These are phyloP conservation scores for Salix dunnii DNA, from an alignment of 345 rosid genomes.

Conservation along the genomic window DNA sequence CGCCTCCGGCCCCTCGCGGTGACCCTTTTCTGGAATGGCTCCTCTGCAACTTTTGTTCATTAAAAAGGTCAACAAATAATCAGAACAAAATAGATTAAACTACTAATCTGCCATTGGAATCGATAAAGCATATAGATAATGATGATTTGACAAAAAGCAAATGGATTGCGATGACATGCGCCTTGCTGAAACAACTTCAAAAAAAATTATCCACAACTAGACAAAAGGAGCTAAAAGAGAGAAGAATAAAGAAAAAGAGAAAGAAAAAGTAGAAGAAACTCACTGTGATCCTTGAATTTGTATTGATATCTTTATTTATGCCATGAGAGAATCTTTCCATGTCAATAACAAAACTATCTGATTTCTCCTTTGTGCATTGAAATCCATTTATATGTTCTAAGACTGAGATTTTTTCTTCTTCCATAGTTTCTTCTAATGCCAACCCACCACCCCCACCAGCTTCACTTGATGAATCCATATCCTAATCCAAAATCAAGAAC, in stretches of 20 bases:
- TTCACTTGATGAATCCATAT: background rate
- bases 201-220: background rate
- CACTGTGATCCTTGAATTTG: slow-evolving; percentile 53
- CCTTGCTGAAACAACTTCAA: slow-evolving; percentile 18
- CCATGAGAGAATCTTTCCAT: slow-evolving; percentile 55
- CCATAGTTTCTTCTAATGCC: slow-evolving; percentile 20
- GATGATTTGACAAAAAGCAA: background rate
- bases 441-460: background rate
- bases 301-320: slow-evolving; percentile 35
- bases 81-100: background rate
- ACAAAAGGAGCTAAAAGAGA: background rate
- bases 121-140: background rate
- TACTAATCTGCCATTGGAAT: too few species aligned
- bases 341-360: slow-evolving; percentile 67
- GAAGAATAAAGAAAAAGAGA: background rate
- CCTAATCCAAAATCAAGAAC: slow-evolving; percentile 11
- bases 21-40: slow-evolving; percentile 72
- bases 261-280: slow-evolving; percentile 15
- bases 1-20: slow-evolving; percentile 35
- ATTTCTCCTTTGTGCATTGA: slow-evolving; percentile 38
- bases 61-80: background rate
- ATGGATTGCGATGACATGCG: slow-evolving; percentile 8
- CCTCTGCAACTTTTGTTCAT: slow-evolving; percentile 62
- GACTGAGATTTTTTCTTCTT: slow-evolving; percentile 31
- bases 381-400: slow-evolving; percentile 51